phyloP scores from a whole-genome alignment of 495 filamentous ascomycete species.

The Aspergillus campestris region DNA sequence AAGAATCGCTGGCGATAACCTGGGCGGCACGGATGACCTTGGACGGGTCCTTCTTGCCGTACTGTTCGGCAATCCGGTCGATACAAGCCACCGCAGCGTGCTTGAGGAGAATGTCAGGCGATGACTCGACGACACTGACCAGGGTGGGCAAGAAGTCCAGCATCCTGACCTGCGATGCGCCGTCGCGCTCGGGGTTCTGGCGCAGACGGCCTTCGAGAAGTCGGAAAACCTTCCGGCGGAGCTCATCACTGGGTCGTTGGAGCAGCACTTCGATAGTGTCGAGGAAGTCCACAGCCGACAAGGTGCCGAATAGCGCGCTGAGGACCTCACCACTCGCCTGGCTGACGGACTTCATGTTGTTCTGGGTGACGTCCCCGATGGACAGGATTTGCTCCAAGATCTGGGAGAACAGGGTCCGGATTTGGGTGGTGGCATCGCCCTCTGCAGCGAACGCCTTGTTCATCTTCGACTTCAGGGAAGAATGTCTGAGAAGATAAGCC shows the following conservation, averaged over 20 bases:
- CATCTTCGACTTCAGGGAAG: slow-evolving; percentile 35
- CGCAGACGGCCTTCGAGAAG: slow-evolving; percentile 68
- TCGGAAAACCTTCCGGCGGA: slow-evolving; percentile 71
- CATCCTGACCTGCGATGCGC: slow-evolving; percentile 55
- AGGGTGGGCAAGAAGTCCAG: slow-evolving; percentile 72
- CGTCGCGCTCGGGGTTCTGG: slow-evolving; percentile 56
- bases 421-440: slow-evolving; percentile 42
- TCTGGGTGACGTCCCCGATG: slow-evolving; percentile 51
- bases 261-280: slow-evolving; percentile 73
- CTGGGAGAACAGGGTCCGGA: slow-evolving; percentile 58
- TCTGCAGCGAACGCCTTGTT: slow-evolving; percentile 29
- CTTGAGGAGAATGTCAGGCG: slow-evolving; percentile 62
- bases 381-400: slow-evolving; percentile 60
- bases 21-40: slow-evolving; percentile 56
- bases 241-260: slow-evolving; percentile 56
- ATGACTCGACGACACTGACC: slow-evolving; percentile 61
- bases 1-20: slow-evolving; percentile 66
- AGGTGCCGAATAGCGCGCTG: slow-evolving; percentile 62
- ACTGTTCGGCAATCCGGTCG: slow-evolving; percentile 82
- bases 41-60: slow-evolving; percentile 75
- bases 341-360: slow-evolving; percentile 48
- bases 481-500: slow-evolving; percentile 37
- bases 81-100: slow-evolving; percentile 78
- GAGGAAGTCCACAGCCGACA: slow-evolving; percentile 78
- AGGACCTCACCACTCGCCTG: slow-evolving; percentile 60